Evolutionary conservation across 108 stramenopile species (phyloP), one percentile per base, ranked within the genome.

Genomic region (Cyclostephanos invisitatus): DNA sequence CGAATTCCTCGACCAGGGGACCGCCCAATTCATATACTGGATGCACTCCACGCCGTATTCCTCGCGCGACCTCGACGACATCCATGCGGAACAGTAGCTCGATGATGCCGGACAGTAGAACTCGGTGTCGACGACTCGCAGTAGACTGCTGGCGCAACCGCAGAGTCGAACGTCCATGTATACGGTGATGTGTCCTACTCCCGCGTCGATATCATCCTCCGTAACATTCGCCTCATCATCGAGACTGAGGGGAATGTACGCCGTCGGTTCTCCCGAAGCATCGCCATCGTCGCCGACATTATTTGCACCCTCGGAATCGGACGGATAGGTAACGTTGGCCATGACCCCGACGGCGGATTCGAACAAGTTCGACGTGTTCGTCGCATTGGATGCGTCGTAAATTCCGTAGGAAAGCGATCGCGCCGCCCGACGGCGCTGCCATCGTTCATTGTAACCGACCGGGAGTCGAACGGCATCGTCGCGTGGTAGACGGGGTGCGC

Each of bases 81-180:
- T 38, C 70, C 70, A 71, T 11, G 65, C 57, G 22, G 50, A 38
- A 46, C 73, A 74, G 3, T 64, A 37, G 57, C 42, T 60, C 25
- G 61, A 37, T 8, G 50, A 8, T 2, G 64, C 14, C 1, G 73
- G 73, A 44, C 73, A 74, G 47, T 74, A 74, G 58, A 65, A 65
- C 14, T 42, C 55, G n/a, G n/a, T n/a, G 15, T 66, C 47, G 15
- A 10, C 36, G 6, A 64, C 46, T 22, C 37, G 46, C 35, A 74
- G 46, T 2, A 55, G 15, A 46, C 17, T 47, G 8, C 44, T 12
- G 7, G 25, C 63, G 12, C 63, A 64, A 22, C 22, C 46, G 32
- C 63, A 64, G 42, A 40, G 63, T 10, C 63, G 63, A 1, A 24
- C 22, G 2, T 54, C 53, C 1, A 27, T 8, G 25, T 54, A 54